Percentiles rank a stretch among this genome's conserved stretches.
phyloP scores from a whole-genome alignment of 2,329 filamentous ascomycete species.

The Neofusicoccum laricinum region DNA sequence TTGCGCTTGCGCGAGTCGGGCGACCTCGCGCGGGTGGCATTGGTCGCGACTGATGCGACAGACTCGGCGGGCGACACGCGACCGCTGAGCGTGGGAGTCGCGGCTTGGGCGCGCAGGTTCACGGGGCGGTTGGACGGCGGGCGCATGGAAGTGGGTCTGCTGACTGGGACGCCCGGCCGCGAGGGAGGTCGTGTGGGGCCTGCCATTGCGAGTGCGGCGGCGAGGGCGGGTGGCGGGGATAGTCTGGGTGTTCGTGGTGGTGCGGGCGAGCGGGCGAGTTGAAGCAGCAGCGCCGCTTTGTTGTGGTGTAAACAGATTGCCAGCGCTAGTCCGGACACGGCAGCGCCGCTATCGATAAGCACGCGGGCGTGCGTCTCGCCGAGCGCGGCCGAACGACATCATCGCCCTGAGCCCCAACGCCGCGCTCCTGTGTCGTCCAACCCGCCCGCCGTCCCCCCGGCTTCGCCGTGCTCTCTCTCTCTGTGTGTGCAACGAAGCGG shows the following conservation, averaged over 20 bases:
- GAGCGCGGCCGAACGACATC: constrained; percentile 3
- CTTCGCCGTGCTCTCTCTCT: not conserved
- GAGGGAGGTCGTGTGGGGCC: constrained; percentile 53
- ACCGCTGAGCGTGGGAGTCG: constrained; percentile 44
- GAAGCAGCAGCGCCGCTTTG: not conserved
- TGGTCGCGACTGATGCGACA: constrained; percentile 54
- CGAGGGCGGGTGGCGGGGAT: not conserved
- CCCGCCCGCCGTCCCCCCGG: not conserved
- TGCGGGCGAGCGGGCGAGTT: not conserved
- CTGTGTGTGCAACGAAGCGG: not conserved
- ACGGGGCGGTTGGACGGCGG: constrained; percentile 55
- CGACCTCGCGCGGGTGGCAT: constrained; percentile 40
- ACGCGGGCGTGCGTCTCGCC: not conserved
- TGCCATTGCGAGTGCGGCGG: constrained; percentile 44
- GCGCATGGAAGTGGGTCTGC: constrained; percentile 51
- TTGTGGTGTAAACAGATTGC: constrained; percentile 6
- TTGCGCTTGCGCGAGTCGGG: constrained; percentile 69
- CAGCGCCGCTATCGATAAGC: not conserved
- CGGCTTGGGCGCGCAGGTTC: constrained; percentile 49
- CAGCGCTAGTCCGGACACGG: not conserved
- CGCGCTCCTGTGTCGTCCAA: not conserved
- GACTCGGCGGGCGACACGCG: constrained; percentile 70
- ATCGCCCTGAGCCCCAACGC: not conserved
- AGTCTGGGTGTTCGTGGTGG: not conserved
- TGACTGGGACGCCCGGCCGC: constrained; percentile 50